Conservation (phyloP, 2,329 filamentous ascomycete genomes). For the Endothia cerciana region DNA sequence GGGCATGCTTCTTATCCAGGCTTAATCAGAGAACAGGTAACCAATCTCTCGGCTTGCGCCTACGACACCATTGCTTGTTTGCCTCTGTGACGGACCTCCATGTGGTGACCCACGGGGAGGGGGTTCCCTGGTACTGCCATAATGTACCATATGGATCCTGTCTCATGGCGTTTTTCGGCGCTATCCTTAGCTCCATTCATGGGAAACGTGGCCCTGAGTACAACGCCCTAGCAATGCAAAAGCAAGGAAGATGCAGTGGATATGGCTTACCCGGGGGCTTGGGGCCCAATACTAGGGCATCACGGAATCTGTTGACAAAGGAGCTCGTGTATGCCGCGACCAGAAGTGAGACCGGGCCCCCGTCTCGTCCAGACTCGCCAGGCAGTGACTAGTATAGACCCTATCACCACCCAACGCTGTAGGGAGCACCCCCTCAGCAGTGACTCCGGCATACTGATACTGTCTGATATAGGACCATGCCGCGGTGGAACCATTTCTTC, state of each 20-base stretch:
- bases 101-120: not conserved
- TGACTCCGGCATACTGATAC: not conserved
- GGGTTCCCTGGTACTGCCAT: not conserved
- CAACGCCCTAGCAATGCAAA: not conserved
- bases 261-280: not conserved
- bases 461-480: not conserved
- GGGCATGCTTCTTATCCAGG: not conserved
- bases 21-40: not conserved
- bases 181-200: slow-evolving; percentile 20
- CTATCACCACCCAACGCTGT: not conserved
- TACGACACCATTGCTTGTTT: not conserved
- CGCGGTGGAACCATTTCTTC: not conserved
- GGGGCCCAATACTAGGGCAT: not conserved
- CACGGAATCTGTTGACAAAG: not conserved
- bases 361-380: not conserved
- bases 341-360: not conserved
- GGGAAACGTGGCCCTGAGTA: slow-evolving; percentile 11
- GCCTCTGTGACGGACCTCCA: not conserved
- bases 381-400: not conserved
- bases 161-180: slow-evolving; percentile 9
- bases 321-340: not conserved
- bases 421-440: not conserved
- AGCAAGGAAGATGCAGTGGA: not conserved
- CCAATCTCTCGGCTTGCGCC: not conserved
- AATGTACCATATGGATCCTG: not conserved